Conservation (phyloP, 139 green algal species). For the Haematococcus lacustris region DNA sequence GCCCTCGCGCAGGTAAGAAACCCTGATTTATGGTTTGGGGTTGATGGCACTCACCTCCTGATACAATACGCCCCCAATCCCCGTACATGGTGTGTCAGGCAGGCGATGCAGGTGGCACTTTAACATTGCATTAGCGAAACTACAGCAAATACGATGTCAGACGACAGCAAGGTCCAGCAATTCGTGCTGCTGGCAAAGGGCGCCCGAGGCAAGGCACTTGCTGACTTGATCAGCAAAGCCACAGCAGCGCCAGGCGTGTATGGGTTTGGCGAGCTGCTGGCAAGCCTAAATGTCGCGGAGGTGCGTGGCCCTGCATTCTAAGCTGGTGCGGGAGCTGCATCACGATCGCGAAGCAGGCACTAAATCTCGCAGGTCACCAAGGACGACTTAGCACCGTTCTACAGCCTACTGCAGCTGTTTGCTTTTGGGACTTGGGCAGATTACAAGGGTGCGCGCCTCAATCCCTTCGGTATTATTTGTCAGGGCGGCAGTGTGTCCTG, state of each 20-base stretch:
- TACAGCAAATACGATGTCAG: no score
- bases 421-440: slow-evolving; percentile 75
- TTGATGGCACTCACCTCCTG: no score
- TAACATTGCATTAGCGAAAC: no score
- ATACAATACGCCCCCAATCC: no score
- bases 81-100: no score
- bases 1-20: no score
- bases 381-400: slow-evolving; percentile 22
- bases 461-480: no score
- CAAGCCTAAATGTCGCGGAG: slow-evolving; percentile 59
- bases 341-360: no score
- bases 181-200: slow-evolving; percentile 66
- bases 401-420: slow-evolving; percentile 68
- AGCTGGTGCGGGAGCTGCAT: no score
- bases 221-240: slow-evolving; percentile 61
- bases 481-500: no score
- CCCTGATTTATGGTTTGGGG: no score
- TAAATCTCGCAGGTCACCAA: neutral
- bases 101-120: no score
- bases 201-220: slow-evolving; percentile 35
- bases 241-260: slow-evolving; percentile 76
- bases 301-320: slow-evolving; percentile 46
- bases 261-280: slow-evolving; percentile 82
- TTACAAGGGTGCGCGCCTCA: slow-evolving; percentile 54
- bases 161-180: slow-evolving; percentile 57